These are phyloP conservation scores for Orobanche coerulescens DNA, from an alignment of 257 asterid species.

Conservation along the genomic window DNA sequence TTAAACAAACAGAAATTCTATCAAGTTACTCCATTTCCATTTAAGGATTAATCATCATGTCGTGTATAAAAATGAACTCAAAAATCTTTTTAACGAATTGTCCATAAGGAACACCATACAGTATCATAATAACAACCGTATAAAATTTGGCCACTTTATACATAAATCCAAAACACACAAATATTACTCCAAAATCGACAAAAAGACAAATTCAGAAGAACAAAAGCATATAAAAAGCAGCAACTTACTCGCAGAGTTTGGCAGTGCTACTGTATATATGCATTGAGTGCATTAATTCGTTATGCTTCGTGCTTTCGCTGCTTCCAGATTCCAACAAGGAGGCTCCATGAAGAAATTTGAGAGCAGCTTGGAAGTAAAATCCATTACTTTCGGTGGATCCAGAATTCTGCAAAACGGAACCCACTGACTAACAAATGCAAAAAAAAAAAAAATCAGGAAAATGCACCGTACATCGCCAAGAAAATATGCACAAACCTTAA, in stretches of 20 bases:
- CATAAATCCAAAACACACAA: background rate
- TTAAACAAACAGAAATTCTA: constrained; percentile 23
- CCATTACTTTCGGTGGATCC: constrained; percentile 79
- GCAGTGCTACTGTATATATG: constrained; percentile 94
- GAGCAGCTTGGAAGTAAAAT: constrained; percentile 82
- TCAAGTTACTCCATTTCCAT: constrained; percentile 18
- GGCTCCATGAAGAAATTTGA: constrained; percentile 93
- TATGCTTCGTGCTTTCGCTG: constrained; percentile 64
- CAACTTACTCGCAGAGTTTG: constrained; percentile 91
- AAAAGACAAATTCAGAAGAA: background rate
- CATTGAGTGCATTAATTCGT: constrained; percentile 60
- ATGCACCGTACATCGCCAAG: constrained; percentile 13
- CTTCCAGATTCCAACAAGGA: constrained; percentile 76
- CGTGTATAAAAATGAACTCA: background rate
- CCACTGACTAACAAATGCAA: constrained; percentile 17
- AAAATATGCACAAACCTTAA: constrained; percentile 48
- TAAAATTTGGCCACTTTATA: background rate
- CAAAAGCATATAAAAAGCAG: constrained; percentile 12
- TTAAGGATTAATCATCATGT: constrained; percentile 10
- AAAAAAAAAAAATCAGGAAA: background rate
- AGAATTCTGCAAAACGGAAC: constrained; percentile 46
- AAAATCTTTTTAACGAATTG: background rate
- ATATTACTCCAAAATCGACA: background rate
- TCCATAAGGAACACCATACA: constrained; percentile 2
- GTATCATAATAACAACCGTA: background rate